Evolutionary conservation across 164 flowering plant genomes (phyloP), one percentile per base, ranked within the genome.

Genomic region (Berberis thunbergii): DNA sequence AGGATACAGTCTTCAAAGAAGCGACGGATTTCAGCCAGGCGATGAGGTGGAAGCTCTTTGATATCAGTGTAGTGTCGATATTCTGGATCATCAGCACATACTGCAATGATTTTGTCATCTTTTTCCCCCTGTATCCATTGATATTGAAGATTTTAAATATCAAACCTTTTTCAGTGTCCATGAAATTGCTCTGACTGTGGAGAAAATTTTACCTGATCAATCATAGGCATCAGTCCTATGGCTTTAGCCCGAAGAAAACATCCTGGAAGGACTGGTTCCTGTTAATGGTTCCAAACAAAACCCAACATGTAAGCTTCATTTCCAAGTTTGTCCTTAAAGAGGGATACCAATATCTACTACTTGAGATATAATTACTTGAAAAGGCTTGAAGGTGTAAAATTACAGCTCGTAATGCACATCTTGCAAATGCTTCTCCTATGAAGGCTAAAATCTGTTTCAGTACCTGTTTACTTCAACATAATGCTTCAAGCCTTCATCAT

Each of bases 1-100:
- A 86, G 86, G 87, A 84, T 86, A 86, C 95, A 88, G 54, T 88
- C 95, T 71, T 88, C 95, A 78, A 86, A 88, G 78, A 88, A 88
- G 62, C 91, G 87, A 42, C 88, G 82, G 63, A 88, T 86, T 72
- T 88, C 95, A 70, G 89, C 89, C 78, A 86, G 72, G 50, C 91
- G 91, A 72, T 88, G 95, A 41, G 95, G 91, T 68, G 95, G 88
- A 53, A 88, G 89, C 62, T 88, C 95, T 70, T 81, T 86, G 66
- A 88, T 88, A 62, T 88, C 95, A 72, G 75, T 82, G 75, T 76
- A 86, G 65, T 86, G 86, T 12, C 86, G 80, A 64, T 88, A 88
- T 72, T 88, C 95, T 38, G 95, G 95, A 78, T 88, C 95, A 78
- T 87, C 94, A 53, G 89, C 89, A 68, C 94, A 87, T 12, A 87